These are phyloP conservation scores for Scenedesmus sp. DNA, from an alignment of 163 green algal species.

Conservation along the genomic window DNA sequence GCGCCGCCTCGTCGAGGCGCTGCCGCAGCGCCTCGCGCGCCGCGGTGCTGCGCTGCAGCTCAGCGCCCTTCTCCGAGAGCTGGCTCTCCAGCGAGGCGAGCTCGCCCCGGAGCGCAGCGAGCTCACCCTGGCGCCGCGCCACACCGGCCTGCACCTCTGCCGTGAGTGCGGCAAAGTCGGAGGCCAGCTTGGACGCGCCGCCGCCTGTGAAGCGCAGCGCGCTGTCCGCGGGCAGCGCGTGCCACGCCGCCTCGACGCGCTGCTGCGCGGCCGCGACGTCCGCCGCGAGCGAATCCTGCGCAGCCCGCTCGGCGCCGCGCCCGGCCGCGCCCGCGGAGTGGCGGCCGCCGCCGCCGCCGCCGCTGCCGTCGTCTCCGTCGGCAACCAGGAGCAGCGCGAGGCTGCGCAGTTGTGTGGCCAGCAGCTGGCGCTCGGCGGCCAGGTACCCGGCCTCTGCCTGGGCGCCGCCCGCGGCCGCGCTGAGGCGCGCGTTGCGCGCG, in stretches of 20 bases:
- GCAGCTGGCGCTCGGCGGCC: slow-evolving; percentile 10
- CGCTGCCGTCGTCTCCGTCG: not conserved
- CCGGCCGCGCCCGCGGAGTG: too few species aligned
- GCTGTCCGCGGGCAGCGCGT: not conserved
- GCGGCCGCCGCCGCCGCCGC: not conserved
- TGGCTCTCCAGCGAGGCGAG: not conserved
- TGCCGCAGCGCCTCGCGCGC: not conserved
- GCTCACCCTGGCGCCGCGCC: not conserved
- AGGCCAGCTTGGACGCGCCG: too few species aligned
- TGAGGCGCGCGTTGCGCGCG: not conserved
- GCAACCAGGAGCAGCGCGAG: slow-evolving; percentile 10
- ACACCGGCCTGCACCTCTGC: not conserved
- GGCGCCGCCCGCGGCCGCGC: not conserved
- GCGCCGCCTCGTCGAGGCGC: not conserved
- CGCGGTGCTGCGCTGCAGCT: not conserved
- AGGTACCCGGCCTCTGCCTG: slow-evolving; percentile 18
- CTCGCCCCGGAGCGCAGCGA: not conserved
- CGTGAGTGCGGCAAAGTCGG: too few species aligned
- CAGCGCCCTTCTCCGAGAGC: not conserved
- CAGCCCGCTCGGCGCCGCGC: too few species aligned
- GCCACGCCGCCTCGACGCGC: not conserved
- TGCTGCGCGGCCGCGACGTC: not conserved
- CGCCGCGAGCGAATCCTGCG: not conserved
- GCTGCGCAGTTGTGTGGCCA: slow-evolving; percentile 7
- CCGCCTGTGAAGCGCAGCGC: not conserved